Percentiles rank a stretch among this genome's conserved stretches.
These are phyloP conservation scores for Cephaloascus fragrans DNA, from an alignment of 805 yeast genomes.

Conservation along the genomic window DNA sequence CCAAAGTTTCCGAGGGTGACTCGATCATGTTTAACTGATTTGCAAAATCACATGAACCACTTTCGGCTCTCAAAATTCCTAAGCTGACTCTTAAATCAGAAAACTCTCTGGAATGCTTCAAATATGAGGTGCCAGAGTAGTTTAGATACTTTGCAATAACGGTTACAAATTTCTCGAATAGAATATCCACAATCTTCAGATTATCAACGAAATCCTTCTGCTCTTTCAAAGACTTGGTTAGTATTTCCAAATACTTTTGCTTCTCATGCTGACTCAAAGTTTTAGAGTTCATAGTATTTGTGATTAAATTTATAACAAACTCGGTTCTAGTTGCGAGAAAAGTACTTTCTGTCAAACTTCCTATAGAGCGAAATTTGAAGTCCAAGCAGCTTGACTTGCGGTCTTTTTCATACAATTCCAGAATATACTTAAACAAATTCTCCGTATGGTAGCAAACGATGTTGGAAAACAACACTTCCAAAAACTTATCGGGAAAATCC, in stretches of 20 bases:
- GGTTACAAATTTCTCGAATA: neutral
- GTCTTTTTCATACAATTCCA: neutral
- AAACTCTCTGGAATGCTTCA: neutral
- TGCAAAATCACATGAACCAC: slow-evolving; percentile 13
- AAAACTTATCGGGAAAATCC: neutral
- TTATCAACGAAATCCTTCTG: neutral
- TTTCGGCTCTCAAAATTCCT: neutral
- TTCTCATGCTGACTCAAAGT: neutral
- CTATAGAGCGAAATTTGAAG: neutral
- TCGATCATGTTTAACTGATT: slow-evolving; percentile 4
- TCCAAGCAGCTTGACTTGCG: neutral
- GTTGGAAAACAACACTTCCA: neutral
- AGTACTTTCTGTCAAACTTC: neutral
- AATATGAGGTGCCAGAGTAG: neutral
- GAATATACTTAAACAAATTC: neutral
- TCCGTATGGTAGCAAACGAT: neutral
- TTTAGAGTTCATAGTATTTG: neutral
- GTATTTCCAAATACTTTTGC: neutral
- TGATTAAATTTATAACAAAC: neutral
- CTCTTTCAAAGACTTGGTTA: neutral
- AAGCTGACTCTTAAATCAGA: neutral
- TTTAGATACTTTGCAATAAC: neutral
- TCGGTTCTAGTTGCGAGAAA: neutral
- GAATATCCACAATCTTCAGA: neutral
- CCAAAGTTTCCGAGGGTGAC: slow-evolving; percentile 9